A percentile compares a stretch with the other conserved stretches of the same genome.
phyloP scores from a whole-genome alignment of 371 early-diverging fungal species.

The Circinella umbellata region DNA sequence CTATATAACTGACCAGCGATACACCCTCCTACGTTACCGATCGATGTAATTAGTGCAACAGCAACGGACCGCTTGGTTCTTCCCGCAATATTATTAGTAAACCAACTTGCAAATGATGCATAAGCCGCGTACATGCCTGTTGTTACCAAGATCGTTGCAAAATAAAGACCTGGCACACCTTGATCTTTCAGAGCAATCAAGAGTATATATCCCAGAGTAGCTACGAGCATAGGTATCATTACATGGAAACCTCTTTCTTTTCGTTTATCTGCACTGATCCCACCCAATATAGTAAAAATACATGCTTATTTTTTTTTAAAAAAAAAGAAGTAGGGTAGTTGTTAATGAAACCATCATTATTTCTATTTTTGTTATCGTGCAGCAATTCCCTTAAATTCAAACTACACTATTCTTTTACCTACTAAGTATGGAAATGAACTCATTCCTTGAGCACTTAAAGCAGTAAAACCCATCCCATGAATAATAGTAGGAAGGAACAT shows the following conservation, averaged over 20 bases:
- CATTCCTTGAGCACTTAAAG: slow-evolving; percentile 49
- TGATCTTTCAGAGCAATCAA: slow-evolving; percentile 43
- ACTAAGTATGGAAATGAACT: background rate
- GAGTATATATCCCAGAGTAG: slow-evolving; percentile 67
- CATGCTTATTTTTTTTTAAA: background rate
- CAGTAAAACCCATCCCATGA: slow-evolving; percentile 63
- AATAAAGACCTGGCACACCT: slow-evolving; percentile 37
- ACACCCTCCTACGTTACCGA: slow-evolving; percentile 39
- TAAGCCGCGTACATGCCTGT: slow-evolving; percentile 55
- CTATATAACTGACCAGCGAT: slow-evolving; percentile 67
- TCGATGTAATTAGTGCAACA: slow-evolving; percentile 58
- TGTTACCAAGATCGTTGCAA: slow-evolving; percentile 55
- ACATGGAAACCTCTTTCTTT: slow-evolving; percentile 68
- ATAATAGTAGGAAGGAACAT: slow-evolving; percentile 77
- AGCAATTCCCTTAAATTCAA: no score
- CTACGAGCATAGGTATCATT: slow-evolving; percentile 58
- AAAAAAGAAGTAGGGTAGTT: no score
- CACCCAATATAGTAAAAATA: slow-evolving; percentile 55
- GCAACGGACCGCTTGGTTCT: slow-evolving; percentile 67
- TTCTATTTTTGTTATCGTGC: no score
- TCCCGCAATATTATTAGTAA: slow-evolving; percentile 65
- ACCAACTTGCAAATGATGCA: slow-evolving; percentile 67
- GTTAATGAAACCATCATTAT: no score
- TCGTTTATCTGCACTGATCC: slow-evolving; percentile 65
- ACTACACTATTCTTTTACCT: background rate